Base-by-base conservation (phyloP, 768 basidiomycete species). In the Pleurotus tuoliensis region DNA sequence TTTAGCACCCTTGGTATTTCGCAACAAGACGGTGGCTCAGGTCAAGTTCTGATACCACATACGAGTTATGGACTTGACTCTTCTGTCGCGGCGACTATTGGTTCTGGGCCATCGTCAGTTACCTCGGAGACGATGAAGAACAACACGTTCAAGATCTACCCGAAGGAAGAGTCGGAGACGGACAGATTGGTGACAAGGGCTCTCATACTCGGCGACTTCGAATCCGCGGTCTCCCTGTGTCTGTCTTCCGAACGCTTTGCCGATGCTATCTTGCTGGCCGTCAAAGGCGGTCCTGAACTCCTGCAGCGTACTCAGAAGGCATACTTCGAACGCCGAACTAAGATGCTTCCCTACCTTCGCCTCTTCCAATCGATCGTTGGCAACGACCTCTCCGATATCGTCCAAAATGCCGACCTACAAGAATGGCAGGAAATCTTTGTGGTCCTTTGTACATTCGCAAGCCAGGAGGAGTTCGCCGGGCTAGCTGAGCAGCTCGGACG, bases 391-490 rank as follows among this genome's bases (percentile, higher is more conserved):
- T 80, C 83, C 16, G 97, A 98, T 68, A 86, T 98, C 50, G 95
- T 98, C 7, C 94, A 97, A 69, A 97, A 98, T 63, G 96, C 95
- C 20, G 94, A 98, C 62, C 69, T 98, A 50, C 77, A 84, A 41
- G 94, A 99, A 68, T 98, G 96, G 96, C 84, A 88, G 57, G 96
- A 97, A 70, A 92, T 95, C 52, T 98, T 98, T 62, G 95, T 96
- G 38, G 92, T 99, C 11, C 69, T 98, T 8, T 98, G 95, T 75
- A 98, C 96, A 0, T 99, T 95, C 71, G 93, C 95, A 1, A 81
- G 74, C 50, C 73, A 82, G 56, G 88, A 92, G 15, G 94, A 98
- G 65, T 98, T 98, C 64, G 73, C 87, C 9, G 77, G 82, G n/a
- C 79, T 99, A 5, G 87, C 89, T 1, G 95, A 98, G 70, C 92